Evolutionary conservation across 2,329 filamentous ascomycete species (phyloP).

Genomic region (Talaromyces marneffei): DNA sequence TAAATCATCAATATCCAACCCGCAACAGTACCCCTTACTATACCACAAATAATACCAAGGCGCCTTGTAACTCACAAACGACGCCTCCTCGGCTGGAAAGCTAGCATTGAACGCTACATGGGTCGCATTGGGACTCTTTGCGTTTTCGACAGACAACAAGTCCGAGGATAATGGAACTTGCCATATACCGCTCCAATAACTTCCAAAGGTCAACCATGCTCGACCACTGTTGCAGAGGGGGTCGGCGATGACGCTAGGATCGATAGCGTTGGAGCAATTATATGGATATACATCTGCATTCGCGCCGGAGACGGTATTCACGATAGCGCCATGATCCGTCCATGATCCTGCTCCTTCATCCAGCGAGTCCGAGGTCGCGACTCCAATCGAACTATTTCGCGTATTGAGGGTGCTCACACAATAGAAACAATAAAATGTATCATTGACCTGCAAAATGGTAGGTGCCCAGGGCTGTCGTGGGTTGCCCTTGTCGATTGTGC

Average conservation of each 20-base stretch:
- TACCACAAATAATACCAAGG: constrained; percentile 38
- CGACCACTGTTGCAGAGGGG: constrained; percentile 17
- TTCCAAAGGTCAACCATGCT: constrained; percentile 57
- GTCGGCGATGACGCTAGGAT: constrained; percentile 47
- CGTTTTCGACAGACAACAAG: constrained; percentile 21
- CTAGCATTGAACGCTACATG: constrained; percentile 23
- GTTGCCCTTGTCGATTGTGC: constrained; percentile 31
- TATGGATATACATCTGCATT: constrained; percentile 26
- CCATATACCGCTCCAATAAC: constrained; percentile 63
- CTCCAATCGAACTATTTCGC: constrained; percentile 58
- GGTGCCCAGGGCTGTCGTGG: constrained; percentile 49
- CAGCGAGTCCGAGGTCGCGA: constrained; percentile 44
- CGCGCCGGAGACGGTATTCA: constrained; percentile 29
- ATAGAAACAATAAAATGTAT: constrained; percentile 61
- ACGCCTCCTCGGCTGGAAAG: constrained; percentile 26
- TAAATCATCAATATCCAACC: constrained; percentile 21
- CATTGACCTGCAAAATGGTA: constrained; percentile 52
- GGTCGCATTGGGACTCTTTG: constrained; percentile 19
- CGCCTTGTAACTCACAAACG: constrained; percentile 31
- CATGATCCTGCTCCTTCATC: constrained; percentile 25
- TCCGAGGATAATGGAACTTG: constrained; percentile 47
- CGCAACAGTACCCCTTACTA: constrained; percentile 35
- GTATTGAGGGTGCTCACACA: constrained; percentile 57
- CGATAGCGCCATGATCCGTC: constrained; percentile 30
- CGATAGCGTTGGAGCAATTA: constrained; percentile 56